phyloP scores from a whole-genome alignment of 1,284 basidiomycete genomes.

The Microbotryum violaceum region DNA sequence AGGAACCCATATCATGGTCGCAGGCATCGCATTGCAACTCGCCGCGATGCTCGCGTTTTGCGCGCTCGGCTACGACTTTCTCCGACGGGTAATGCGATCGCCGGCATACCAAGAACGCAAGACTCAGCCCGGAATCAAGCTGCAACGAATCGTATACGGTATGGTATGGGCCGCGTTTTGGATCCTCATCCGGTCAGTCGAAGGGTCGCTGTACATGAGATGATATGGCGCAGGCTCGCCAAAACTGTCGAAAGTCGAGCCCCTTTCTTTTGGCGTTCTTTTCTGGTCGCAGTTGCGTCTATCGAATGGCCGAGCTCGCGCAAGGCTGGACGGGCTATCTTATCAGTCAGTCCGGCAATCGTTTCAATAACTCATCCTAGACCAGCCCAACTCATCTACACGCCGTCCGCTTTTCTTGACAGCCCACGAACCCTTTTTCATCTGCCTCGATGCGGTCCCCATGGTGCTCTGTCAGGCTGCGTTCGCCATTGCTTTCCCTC shows the following conservation, averaged over 20 bases:
- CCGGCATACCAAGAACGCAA: neutral
- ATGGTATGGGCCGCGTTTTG: conserved; percentile 7
- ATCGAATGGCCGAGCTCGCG: conserved; percentile 18
- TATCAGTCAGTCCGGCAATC: conserved; percentile 6
- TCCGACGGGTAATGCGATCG: neutral
- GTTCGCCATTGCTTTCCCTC: neutral
- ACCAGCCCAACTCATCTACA: too few species aligned
- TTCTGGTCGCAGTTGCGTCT: conserved; percentile 13
- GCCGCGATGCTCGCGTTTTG: conserved; percentile 20
- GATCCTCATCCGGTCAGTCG: conserved; percentile 20
- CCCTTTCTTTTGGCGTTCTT: neutral
- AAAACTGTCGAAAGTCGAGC: too few species aligned
- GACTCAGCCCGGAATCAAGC: neutral
- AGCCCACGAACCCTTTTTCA: conserved; percentile 15
- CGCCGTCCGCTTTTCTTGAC: neutral
- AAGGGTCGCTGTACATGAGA: too few species aligned
- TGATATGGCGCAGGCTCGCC: too few species aligned
- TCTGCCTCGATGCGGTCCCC: conserved; percentile 15
- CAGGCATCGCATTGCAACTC: conserved; percentile 17
- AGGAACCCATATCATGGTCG: conserved; percentile 28
- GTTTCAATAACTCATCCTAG: neutral
- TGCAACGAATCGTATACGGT: conserved; percentile 3
- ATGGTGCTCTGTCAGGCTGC: conserved; percentile 14
- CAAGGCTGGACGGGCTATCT: conserved; percentile 23
- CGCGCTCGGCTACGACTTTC: conserved; percentile 12